A percentile compares a stretch with the other conserved stretches of the same genome.
These are phyloP conservation scores for Colletotrichum sp. DNA, from an alignment of 2,329 filamentous ascomycete genomes.

Conservation along the genomic window DNA sequence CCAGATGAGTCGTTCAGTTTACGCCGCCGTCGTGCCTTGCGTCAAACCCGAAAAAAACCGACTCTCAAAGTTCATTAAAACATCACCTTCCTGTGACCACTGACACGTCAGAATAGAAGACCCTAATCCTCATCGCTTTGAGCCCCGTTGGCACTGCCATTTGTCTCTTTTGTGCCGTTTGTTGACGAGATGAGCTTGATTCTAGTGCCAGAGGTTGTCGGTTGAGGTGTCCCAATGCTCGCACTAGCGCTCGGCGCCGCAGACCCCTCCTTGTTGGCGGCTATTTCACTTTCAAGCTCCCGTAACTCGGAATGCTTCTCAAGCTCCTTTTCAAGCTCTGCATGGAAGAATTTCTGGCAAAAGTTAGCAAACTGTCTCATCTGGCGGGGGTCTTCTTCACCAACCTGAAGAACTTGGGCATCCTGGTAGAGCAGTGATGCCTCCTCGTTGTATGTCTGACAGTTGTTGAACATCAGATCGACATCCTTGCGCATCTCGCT, in stretches of 20 bases:
- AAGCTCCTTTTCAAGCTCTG: slow-evolving; percentile 57
- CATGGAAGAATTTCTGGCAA: slow-evolving; percentile 59
- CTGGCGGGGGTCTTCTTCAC: neutral
- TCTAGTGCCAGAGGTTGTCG: slow-evolving; percentile 58
- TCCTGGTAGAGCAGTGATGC: slow-evolving; percentile 90
- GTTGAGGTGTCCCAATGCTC: slow-evolving; percentile 68
- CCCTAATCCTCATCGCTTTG: slow-evolving; percentile 59
- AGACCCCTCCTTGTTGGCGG: slow-evolving; percentile 38
- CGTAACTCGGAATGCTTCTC: slow-evolving; percentile 58
- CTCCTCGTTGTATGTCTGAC: slow-evolving; percentile 95
- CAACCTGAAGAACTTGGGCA: slow-evolving; percentile 90
- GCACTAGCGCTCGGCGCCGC: slow-evolving; percentile 52
- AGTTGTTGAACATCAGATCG: slow-evolving; percentile 84
- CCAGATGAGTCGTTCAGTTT: neutral
- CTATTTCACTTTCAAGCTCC: slow-evolving; percentile 53
- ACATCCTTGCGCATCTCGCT: slow-evolving; percentile 85
- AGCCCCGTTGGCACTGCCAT: slow-evolving; percentile 37
- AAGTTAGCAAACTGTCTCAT: slow-evolving; percentile 34
- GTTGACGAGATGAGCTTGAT: slow-evolving; percentile 69
- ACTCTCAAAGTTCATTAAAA: slow-evolving; percentile 11
- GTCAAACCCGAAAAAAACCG: slow-evolving; percentile 15
- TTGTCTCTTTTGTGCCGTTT: slow-evolving; percentile 33
- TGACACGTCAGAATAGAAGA: neutral
- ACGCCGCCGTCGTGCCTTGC: slow-evolving; percentile 18
- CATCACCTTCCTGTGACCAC: neutral